phyloP scores from a whole-genome alignment of 441 rosid genomes.

The Codiaeum variegatum region DNA sequence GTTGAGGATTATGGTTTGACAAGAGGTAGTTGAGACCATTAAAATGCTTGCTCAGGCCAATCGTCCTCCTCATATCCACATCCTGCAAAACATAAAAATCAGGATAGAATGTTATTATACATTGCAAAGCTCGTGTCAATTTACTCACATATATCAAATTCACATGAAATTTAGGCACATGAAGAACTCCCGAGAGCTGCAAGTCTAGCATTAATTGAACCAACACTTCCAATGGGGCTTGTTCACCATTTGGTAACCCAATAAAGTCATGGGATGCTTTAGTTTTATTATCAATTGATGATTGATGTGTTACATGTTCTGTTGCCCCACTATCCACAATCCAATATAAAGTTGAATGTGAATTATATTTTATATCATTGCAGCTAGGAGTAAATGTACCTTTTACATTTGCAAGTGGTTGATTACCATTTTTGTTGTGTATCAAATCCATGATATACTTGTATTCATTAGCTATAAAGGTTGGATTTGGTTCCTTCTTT shows the following conservation, averaged over 20 bases:
- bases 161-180: constrained; percentile 4
- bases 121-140: not conserved
- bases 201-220: not conserved
- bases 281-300: not conserved
- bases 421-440: not conserved
- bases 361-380: not conserved
- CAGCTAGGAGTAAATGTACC: not conserved
- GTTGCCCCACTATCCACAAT: constrained; percentile 4
- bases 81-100: constrained; percentile 4
- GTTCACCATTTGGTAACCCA: not conserved
- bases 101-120: not conserved
- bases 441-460: not conserved
- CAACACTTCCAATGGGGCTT: not conserved
- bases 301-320: not conserved
- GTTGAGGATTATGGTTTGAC: not conserved
- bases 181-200: not conserved
- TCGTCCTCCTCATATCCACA: not conserved
- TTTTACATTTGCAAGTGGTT: not conserved
- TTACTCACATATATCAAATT: constrained; percentile 14
- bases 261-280: too few species aligned
- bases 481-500: not conserved
- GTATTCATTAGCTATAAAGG: not conserved
- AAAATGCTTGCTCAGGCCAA: not conserved
- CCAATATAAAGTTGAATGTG: constrained; percentile 3
- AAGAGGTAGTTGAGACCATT: not conserved